Conservation (phyloP, 1,284 basidiomycete species). For the Trichosporon faecale region DNA sequence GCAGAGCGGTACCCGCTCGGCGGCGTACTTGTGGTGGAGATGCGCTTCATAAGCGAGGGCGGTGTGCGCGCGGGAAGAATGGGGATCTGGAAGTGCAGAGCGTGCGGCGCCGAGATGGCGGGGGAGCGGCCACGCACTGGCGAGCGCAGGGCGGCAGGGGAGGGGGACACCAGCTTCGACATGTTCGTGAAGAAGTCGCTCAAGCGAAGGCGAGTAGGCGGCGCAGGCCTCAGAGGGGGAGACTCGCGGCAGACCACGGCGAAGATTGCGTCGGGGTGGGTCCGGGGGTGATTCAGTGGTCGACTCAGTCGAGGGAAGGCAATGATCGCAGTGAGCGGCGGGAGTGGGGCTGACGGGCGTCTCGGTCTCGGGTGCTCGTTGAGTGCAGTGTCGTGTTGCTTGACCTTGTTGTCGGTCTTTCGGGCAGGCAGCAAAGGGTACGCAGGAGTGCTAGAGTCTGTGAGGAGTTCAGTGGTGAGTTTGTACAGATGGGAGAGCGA, state of each 20-base stretch:
- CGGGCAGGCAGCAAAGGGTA: not conserved
- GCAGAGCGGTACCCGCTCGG: not conserved
- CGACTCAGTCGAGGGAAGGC: not conserved
- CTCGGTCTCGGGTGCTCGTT: not conserved
- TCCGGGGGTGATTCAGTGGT: not conserved
- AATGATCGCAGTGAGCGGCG: too few relatives aligned
- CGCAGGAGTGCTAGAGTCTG: not conserved
- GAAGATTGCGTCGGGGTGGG: not conserved
- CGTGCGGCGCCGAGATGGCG: constrained; percentile 21
- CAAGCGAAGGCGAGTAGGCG: not conserved
- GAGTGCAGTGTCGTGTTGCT: not conserved
- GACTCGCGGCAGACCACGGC: not conserved
- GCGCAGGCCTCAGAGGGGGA: not conserved
- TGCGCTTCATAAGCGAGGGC: constrained; percentile 36
- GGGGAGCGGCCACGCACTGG: not conserved
- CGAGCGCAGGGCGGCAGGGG: not conserved
- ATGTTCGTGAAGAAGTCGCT: not conserved
- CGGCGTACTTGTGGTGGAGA: not conserved
- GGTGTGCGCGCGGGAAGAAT: constrained; percentile 33
- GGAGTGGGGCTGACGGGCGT: not conserved
- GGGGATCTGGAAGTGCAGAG: constrained; percentile 39
- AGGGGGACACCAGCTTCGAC: not conserved
- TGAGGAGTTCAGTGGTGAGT: not conserved
- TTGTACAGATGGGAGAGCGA: not conserved
- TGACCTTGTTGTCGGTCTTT: not conserved